Evolutionary conservation across 257 asterid genomes (phyloP).

Genomic region (Verbascum thapsus): DNA sequence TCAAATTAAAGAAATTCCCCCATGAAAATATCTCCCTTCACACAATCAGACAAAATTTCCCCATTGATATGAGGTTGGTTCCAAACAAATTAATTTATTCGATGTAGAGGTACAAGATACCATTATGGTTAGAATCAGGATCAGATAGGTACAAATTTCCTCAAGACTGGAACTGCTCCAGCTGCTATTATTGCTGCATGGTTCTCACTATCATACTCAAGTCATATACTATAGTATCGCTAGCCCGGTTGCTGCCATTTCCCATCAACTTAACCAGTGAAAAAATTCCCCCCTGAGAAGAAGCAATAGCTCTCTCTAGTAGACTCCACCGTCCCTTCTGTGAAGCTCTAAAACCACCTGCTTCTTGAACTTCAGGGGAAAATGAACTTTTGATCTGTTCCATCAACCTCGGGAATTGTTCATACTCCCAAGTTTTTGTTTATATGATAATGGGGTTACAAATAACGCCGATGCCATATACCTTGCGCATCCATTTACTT

Average conservation of each 20-base stretch:
- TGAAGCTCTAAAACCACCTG: constrained; percentile 79
- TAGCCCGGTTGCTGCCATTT: constrained; percentile 54
- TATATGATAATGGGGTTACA: too few relatives aligned
- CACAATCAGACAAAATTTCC: too few relatives aligned
- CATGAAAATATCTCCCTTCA: too few relatives aligned
- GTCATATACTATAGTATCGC: constrained; percentile 64
- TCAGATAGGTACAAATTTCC: constrained; percentile 52
- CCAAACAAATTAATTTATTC: too few relatives aligned
- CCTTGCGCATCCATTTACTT: too few relatives aligned
- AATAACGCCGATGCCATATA: too few relatives aligned
- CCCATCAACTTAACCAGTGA: constrained; percentile 67
- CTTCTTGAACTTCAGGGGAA: constrained; percentile 56
- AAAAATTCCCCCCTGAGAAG: constrained; percentile 66
- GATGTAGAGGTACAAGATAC: too few relatives aligned
- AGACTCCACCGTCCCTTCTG: constrained; percentile 63
- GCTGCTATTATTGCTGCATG: constrained; percentile 74
- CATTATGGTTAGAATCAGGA: too few relatives aligned
- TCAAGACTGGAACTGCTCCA: constrained; percentile 71
- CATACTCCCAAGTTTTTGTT: too few relatives aligned
- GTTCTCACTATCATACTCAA: constrained; percentile 77
- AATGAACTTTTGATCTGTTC: constrained; percentile 54
- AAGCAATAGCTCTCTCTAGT: constrained; percentile 57
- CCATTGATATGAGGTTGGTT: too few relatives aligned
- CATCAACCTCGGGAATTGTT: constrained; percentile 73
- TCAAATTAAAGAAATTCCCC: too few relatives aligned